A percentile compares a stretch with the other conserved stretches of the same genome.
phyloP scores from a whole-genome alignment of 192 early-diverging fungal species.

The Coemansia sp. region DNA sequence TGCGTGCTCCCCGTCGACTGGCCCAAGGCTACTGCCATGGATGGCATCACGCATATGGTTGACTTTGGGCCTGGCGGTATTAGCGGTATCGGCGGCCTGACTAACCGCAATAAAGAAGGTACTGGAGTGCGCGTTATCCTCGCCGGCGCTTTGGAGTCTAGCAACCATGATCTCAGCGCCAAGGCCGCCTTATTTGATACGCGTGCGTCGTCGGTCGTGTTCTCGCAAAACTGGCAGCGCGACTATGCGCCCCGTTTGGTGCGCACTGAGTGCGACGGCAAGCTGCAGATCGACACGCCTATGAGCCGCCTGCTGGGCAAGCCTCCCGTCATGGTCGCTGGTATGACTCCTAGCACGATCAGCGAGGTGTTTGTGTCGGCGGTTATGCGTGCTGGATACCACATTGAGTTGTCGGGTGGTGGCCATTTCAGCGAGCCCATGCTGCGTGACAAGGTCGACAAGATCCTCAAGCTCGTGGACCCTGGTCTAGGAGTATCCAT shows the following conservation, averaged over 20 bases:
- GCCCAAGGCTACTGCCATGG: conserved; percentile 64
- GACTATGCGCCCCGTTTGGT: conserved; percentile 84
- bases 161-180: conserved; percentile 63
- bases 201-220: conserved; percentile 65
- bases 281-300: conserved; percentile 84
- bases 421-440: conserved; percentile 81
- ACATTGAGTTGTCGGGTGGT: conserved; percentile 92
- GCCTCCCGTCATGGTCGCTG: conserved; percentile 93
- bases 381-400: conserved; percentile 88
- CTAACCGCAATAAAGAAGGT: conserved; percentile 88
- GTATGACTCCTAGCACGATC: conserved; percentile 91
- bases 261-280: conserved; percentile 57
- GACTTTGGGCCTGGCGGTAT: conserved; percentile 93
- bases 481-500: conserved; percentile 88
- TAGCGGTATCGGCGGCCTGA: conserved; percentile 82
- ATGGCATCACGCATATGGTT: conserved; percentile 80
- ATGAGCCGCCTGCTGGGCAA: conserved; percentile 84
- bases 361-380: conserved; percentile 81
- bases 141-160: conserved; percentile 23
- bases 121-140: conserved; percentile 67
- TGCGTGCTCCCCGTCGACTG: conserved; percentile 67
- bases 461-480: conserved; percentile 71
- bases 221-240: conserved; percentile 85
- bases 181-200: conserved; percentile 76
- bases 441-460: conserved; percentile 71